These are phyloP conservation scores for Solanum piurae DNA, from an alignment of 257 asterid genomes.

Conservation along the genomic window DNA sequence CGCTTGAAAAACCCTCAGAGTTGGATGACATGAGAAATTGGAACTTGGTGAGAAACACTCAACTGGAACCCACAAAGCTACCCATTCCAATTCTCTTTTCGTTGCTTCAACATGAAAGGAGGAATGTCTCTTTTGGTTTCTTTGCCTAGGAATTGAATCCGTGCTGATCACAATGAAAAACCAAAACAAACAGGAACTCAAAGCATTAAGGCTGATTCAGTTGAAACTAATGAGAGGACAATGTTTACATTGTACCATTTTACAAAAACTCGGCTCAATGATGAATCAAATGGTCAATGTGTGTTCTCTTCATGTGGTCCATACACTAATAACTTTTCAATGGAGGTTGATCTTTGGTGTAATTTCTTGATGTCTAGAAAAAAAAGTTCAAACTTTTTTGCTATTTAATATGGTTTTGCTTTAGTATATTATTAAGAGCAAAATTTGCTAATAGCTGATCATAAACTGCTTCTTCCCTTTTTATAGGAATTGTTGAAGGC, in stretches of 20 bases:
- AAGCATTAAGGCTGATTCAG: neutral
- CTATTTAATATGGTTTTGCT: neutral
- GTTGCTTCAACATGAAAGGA: neutral
- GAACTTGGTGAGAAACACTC: neutral
- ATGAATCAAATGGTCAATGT: neutral
- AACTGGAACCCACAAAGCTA: neutral
- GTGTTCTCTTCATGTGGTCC: neutral
- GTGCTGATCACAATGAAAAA: neutral
- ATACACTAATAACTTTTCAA: neutral
- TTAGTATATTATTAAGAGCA: neutral
- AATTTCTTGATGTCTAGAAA: neutral
- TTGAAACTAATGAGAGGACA: neutral
- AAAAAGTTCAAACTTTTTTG: neutral
- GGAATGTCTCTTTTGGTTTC: neutral
- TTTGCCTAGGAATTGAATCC: neutral
- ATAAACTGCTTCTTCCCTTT: neutral
- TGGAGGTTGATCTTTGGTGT: neutral
- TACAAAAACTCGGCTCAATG: neutral
- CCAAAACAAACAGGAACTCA: neutral
- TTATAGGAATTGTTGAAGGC: conserved; percentile 87
- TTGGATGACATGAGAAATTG: neutral
- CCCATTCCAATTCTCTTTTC: neutral
- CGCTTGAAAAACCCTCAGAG: neutral
- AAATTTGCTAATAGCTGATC: neutral
- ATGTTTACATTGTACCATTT: neutral